Evolutionary conservation across 225 moss, liverwort and hornwort species (phyloP).

Genomic region (Takakia lepidozioides): DNA sequence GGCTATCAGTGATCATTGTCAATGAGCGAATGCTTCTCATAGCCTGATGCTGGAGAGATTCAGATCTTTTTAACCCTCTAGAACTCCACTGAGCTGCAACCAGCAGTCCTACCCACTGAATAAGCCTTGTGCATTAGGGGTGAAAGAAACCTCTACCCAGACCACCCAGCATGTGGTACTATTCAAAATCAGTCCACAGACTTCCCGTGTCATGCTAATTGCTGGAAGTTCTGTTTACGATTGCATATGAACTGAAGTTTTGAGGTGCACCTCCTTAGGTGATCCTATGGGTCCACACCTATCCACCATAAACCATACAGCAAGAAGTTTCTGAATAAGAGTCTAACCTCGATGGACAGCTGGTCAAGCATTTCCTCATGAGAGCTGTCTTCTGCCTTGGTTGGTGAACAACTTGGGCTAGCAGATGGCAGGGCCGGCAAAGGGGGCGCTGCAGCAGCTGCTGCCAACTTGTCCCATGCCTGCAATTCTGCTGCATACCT

Average conservation of each 20-base stretch:
- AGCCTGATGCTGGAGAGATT: not conserved
- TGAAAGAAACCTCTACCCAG: no score
- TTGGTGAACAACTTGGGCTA: constrained; percentile 8
- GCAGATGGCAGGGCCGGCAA: constrained; percentile 9
- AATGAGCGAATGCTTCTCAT: no score
- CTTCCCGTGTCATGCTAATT: no score
- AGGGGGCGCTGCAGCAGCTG: constrained; percentile 18
- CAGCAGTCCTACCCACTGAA: not conserved
- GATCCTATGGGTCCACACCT: not conserved
- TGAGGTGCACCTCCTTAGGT: not conserved
- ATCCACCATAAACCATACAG: not conserved
- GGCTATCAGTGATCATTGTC: no score
- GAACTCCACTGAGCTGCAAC: no score
- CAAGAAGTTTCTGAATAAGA: constrained; percentile 1
- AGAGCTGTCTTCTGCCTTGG: constrained; percentile 15
- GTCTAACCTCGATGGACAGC: constrained; percentile 37
- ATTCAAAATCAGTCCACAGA: no score
- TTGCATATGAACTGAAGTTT: no score
- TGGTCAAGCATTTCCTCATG: constrained; percentile 21
- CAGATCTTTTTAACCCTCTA: not conserved
- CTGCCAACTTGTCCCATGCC: constrained; percentile 50
- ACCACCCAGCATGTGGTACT: no score
- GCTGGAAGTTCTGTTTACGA: no score
- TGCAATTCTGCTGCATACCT: constrained; percentile 45
- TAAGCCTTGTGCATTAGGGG: no score